Conservation (phyloP, 2,329 filamentous ascomycete species). For the Arthrobotrys sphaeroides region DNA sequence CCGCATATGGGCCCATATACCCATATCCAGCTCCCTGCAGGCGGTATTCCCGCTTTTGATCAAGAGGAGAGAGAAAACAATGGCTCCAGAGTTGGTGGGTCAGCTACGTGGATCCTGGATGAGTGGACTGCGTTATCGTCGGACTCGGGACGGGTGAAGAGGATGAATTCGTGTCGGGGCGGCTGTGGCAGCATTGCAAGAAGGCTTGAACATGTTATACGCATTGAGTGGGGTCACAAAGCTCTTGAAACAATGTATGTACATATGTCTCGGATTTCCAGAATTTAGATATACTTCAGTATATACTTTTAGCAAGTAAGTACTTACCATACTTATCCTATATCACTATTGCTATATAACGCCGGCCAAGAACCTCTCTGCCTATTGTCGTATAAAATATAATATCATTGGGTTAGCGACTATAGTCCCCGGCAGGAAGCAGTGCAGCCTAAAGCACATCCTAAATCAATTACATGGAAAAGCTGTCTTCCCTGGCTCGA, state of each 20-base stretch:
- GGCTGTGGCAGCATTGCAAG: background rate
- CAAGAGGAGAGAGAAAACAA: background rate
- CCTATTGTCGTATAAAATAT: too few species aligned
- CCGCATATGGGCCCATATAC: background rate
- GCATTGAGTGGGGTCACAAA: background rate
- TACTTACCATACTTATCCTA: too few species aligned
- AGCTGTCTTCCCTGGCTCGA: background rate
- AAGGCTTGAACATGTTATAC: background rate
- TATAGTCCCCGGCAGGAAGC: too few species aligned
- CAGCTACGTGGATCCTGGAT: background rate
- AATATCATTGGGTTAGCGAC: too few species aligned
- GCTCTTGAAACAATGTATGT: slow-evolving; percentile 14
- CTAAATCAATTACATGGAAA: background rate
- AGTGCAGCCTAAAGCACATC: too few species aligned
- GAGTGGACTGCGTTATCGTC: background rate
- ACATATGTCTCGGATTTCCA: background rate
- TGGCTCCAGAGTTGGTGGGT: background rate
- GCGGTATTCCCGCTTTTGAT: background rate
- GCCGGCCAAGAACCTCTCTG: too few species aligned
- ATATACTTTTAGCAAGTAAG: too few species aligned
- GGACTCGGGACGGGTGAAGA: background rate
- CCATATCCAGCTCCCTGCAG: background rate
- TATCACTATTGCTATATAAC: background rate
- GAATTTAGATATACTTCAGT: background rate
- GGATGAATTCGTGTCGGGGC: background rate